Evolutionary conservation across 306 rosid species (phyloP), one percentile per base, ranked within the genome.

Genomic region (Hippophae tibetana): DNA sequence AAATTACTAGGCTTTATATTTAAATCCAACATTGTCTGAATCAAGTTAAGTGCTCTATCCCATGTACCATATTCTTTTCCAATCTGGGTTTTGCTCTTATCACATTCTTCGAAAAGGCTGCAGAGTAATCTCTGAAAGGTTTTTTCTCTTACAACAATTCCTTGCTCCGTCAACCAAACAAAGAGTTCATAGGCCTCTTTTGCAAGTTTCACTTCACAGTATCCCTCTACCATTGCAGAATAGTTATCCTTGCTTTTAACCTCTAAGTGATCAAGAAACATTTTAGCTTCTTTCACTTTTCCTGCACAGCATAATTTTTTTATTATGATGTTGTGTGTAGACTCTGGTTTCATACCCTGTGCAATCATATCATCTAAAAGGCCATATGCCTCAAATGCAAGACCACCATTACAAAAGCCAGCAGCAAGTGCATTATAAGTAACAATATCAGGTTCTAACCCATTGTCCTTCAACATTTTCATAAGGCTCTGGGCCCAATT

Each of bases 151-250:
- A 66, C 65, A 60, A 75, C 7, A 74, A 46, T 47, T 56, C 85
- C 83, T 60, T 64, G 62, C 59, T 84, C 56, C 66, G 77, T 78
- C 69, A 84, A 53, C 70, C 40, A 69, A 72, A 63, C 53, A 60
- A 75, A 72, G 65, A 79, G 85, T 42, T 77, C 67, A 66, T 63
- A 81, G 6, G 95, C 83, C 72, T 82, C 45, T 45, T 45, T 31
- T 3, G 70, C 51, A 57, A 49, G 56, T 69, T 72, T 68, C n/a
- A 74, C 86, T 64, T 78, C 84, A 72, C 95, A 84, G 55, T 81
- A 90, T 56, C 94, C 90, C 65, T 67, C 74, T 56, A 87, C 38
- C 87, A 90, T 74, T 70, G 89, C 84, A 25, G 89, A 70, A 61
- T 78, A 83, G 58, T 66, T 70, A 76, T 77, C 94, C 47, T 46